Evolutionary conservation across 2,329 filamentous ascomycete genomes (phyloP).

Genomic region (Dryadomyces quercivorus): DNA sequence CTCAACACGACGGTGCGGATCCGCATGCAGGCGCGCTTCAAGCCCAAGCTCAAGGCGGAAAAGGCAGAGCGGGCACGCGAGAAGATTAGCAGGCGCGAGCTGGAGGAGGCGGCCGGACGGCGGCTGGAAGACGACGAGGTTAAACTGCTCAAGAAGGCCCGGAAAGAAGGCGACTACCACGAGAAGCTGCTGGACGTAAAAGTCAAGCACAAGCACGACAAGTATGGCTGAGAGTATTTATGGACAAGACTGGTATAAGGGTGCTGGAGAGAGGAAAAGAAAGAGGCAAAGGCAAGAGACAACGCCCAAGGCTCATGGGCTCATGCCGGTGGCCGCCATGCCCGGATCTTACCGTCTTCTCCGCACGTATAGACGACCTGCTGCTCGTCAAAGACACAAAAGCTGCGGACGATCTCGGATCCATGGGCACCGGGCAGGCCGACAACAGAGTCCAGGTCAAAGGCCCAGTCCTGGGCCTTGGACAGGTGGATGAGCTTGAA

Average conservation of each 20-base stretch:
- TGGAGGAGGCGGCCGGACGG: slow-evolving; percentile 70
- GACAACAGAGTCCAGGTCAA: slow-evolving; percentile 44
- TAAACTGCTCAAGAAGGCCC: slow-evolving; percentile 66
- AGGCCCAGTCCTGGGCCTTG: slow-evolving; percentile 37
- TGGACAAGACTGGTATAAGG: not conserved
- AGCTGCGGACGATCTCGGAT: slow-evolving; percentile 49
- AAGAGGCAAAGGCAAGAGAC: not conserved
- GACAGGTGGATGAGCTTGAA: slow-evolving; percentile 51
- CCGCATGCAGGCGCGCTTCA: slow-evolving; percentile 92
- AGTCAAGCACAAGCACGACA: slow-evolving; percentile 88
- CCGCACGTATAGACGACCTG: slow-evolving; percentile 46
- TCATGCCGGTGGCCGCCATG: slow-evolving; percentile 32
- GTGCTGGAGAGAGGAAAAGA: not conserved
- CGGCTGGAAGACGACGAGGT: slow-evolving; percentile 77
- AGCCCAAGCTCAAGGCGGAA: slow-evolving; percentile 64
- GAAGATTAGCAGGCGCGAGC: slow-evolving; percentile 74
- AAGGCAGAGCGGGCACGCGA: slow-evolving; percentile 76
- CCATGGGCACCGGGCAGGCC: slow-evolving; percentile 51
- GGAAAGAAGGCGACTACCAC: slow-evolving; percentile 79
- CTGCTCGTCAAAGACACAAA: slow-evolving; percentile 50
- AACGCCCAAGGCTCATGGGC: no score
- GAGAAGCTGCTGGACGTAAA: slow-evolving; percentile 77
- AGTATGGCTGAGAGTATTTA: slow-evolving; percentile 40
- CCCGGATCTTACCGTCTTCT: slow-evolving; percentile 45
- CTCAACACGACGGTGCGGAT: slow-evolving; percentile 66